Evolutionary conservation across 805 yeast genomes (phyloP).

Genomic region (Ogataea trehaloabstinens): DNA sequence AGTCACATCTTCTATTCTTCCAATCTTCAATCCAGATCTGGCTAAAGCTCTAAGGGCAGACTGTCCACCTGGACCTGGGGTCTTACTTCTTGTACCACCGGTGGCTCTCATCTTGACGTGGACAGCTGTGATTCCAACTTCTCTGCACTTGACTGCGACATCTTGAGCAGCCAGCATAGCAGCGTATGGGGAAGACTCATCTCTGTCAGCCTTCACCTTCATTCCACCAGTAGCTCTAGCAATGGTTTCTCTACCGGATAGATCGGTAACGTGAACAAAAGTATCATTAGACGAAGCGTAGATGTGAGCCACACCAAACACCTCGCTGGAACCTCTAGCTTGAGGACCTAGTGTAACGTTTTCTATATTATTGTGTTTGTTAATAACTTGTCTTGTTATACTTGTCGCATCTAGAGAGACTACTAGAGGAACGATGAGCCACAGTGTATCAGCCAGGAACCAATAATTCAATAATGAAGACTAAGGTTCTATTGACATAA

Average conservation of each 20-base stretch:
- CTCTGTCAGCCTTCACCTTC: slow-evolving; percentile 99
- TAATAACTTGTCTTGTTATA: too few species aligned
- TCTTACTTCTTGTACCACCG: slow-evolving; percentile 99
- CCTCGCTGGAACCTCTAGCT: slow-evolving; percentile 97
- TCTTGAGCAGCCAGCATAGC: slow-evolving; percentile 99
- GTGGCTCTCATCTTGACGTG: slow-evolving; percentile 99
- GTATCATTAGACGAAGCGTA: slow-evolving; percentile 99
- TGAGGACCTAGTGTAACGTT: slow-evolving; percentile 75
- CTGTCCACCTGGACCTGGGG: slow-evolving; percentile 99
- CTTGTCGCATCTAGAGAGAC: too few species aligned
- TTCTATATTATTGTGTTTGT: slow-evolving; percentile 33
- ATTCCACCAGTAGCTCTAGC: slow-evolving; percentile 99
- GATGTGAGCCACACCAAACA: slow-evolving; percentile 99
- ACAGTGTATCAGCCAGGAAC: too few species aligned
- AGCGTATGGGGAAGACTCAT: slow-evolving; percentile 99
- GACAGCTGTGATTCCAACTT: slow-evolving; percentile 99
- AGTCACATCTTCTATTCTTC: slow-evolving; percentile 99
- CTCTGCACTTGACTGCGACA: slow-evolving; percentile 98
- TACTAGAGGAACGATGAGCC: too few species aligned
- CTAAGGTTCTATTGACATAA: too few species aligned
- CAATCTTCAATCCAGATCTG: slow-evolving; percentile 99
- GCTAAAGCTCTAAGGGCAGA: slow-evolving; percentile 98
- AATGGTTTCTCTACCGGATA: slow-evolving; percentile 99
- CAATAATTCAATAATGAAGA: too few species aligned
- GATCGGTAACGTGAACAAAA: slow-evolving; percentile 98